Evolutionary conservation across 306 rosid genomes (phyloP).

Genomic region (Gynostemma pentaphyllum): DNA sequence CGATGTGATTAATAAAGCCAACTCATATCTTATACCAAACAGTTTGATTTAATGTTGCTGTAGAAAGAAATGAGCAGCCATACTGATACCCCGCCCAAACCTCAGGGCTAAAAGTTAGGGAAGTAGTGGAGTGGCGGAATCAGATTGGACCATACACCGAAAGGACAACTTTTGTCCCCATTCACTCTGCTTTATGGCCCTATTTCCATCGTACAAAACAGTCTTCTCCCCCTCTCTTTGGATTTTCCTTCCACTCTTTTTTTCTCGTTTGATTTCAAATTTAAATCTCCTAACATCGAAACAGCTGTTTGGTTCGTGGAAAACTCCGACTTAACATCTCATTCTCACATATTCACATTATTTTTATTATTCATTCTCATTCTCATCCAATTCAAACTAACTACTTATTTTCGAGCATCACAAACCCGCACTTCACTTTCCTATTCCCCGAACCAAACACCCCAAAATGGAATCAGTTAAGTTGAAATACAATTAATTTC

Average conservation of each 20-base stretch:
- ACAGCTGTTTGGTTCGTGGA: too few species aligned
- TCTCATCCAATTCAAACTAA: too few species aligned
- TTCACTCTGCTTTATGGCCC: neutral
- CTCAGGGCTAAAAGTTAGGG: neutral
- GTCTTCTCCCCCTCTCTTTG: neutral
- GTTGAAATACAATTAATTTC: neutral
- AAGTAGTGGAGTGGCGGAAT: neutral
- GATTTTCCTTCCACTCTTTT: neutral
- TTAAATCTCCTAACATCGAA: too few species aligned
- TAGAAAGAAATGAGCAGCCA: neutral
- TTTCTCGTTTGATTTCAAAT: neutral
- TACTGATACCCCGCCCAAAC: neutral
- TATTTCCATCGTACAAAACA: neutral
- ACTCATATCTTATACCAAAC: neutral
- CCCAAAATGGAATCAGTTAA: slow-evolving; percentile 21
- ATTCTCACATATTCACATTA: too few species aligned
- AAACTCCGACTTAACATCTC: too few species aligned
- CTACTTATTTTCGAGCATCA: too few species aligned
- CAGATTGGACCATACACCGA: neutral
- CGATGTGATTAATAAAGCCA: too few species aligned
- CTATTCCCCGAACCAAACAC: too few species aligned
- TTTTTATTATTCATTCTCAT: too few species aligned
- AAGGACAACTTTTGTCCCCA: neutral
- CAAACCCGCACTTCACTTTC: too few species aligned
- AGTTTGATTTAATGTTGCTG: neutral